These are phyloP conservation scores for Nicotiana otophora DNA, from an alignment of 257 asterid genomes.

Conservation along the genomic window DNA sequence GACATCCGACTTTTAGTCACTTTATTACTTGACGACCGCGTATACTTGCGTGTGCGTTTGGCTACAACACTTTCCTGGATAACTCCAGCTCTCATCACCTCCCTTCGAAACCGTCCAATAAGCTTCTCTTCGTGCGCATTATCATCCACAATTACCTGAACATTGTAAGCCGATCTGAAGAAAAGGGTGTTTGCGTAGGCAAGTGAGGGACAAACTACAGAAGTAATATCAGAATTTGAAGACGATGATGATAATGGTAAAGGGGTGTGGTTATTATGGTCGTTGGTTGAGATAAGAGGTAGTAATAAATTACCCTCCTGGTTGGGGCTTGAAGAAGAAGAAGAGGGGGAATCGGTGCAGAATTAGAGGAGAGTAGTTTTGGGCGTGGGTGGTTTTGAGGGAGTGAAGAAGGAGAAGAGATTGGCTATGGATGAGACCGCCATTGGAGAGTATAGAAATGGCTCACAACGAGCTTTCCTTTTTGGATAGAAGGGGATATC, in stretches of 20 bases:
- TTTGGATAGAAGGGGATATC: slow-evolving; percentile 8
- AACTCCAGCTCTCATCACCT: slow-evolving; percentile 85
- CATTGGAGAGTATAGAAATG: background rate
- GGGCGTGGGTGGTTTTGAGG: slow-evolving; percentile 33
- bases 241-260: background rate
- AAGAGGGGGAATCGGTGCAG: slow-evolving; percentile 7
- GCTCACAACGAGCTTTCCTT: background rate
- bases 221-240: slow-evolving; percentile 30
- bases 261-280: slow-evolving; percentile 18
- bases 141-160: slow-evolving; percentile 72
- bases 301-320: slow-evolving; percentile 12
- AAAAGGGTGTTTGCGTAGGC: slow-evolving; percentile 52
- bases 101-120: slow-evolving; percentile 71
- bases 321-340: slow-evolving; percentile 10
- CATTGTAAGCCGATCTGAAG: slow-evolving; percentile 66
- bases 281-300: slow-evolving; percentile 22
- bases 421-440: slow-evolving; percentile 36
- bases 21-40: too few species aligned
- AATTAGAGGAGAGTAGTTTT: slow-evolving; percentile 31
- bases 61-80: too few species aligned
- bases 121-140: slow-evolving; percentile 81
- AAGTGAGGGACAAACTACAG: slow-evolving; percentile 66
- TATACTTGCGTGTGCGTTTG: too few species aligned
- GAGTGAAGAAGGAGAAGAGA: slow-evolving; percentile 55
- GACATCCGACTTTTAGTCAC: too few species aligned